Base-by-base conservation (phyloP, 2,329 filamentous ascomycete species). In the Ceratocystis albifundus region DNA sequence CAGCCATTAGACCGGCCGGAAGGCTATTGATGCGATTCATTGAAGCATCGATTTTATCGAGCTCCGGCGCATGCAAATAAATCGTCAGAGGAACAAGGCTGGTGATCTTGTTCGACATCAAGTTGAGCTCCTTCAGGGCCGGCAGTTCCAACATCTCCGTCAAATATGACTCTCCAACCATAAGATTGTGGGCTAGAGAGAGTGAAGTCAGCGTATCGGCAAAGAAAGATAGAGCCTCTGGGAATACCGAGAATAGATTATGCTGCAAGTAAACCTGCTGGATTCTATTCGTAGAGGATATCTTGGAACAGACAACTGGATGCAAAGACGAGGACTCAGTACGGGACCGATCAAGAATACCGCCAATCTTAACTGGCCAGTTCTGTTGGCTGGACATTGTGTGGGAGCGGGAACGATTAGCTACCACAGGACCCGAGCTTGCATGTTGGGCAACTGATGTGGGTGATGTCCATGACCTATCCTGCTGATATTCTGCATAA, bases 21-120 rank as follows among this genome's bases (percentile, higher is more conserved):
- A 96, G 78, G 0, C 82, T 81, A 0, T 84, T 82, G 36, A 97
- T 77, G n/a, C 88, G 85, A 73, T 97, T 97, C 69, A 88, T 83
- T 28, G 88, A 90, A 6, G 95, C 80, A 72, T 97, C 89, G 1
- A 96, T 79, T 70, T 88, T 88, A 65, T 87, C 84, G 5, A 97
- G 80, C 5, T 77, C 79, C 0, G 91, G 90, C 0, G 92, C 90
- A n/a, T 82, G 80, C 4, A 97, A 80, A 69, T 84, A 78, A 4
- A 79, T 76, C 2, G 84, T 80, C 17, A 97, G 76, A 0, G 87
- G 84, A 1, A 82, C 80, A 8, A 96, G 76, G 2, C 84, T 84
- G 0, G 83, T 85, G 68, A 96, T 84, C 59, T 86, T 86, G 73
- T 94, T 93, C 28, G 83, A 83, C 55, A 84, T 80, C 25, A 97